Evolutionary conservation across 2,329 filamentous ascomycete species (phyloP).

Genomic region (Aspergillus hortae): DNA sequence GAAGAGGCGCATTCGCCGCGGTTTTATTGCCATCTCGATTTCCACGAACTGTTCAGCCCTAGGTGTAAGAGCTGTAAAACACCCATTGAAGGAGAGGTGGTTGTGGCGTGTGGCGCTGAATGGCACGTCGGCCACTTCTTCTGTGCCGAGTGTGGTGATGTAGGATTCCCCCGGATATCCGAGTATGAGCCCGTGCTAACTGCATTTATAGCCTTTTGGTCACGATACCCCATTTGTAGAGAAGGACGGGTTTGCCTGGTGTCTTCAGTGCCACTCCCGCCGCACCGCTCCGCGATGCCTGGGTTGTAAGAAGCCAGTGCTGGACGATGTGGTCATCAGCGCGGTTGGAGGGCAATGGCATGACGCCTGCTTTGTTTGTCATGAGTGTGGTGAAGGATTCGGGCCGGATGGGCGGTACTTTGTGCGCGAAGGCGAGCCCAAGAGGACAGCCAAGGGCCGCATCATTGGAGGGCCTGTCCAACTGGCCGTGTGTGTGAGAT

Average conservation of each 20-base stretch:
- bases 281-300: constrained; percentile 86
- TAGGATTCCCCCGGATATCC: constrained; percentile 23
- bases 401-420: constrained; percentile 61
- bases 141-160: constrained; percentile 94
- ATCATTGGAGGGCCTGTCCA: constrained; percentile 49
- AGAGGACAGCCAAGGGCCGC: constrained; percentile 42
- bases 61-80: constrained; percentile 95
- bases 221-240: constrained; percentile 78
- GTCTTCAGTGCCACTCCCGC: constrained; percentile 85
- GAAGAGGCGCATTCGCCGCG: constrained; percentile 62
- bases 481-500: constrained; percentile 59
- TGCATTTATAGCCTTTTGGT: constrained; percentile 51
- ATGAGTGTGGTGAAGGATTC: constrained; percentile 60
- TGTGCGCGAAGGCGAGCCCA: constrained; percentile 52
- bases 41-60: constrained; percentile 90
- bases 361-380: constrained; percentile 82
- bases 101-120: constrained; percentile 88
- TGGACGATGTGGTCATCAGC: constrained; percentile 84
- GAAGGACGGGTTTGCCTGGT: constrained; percentile 98
- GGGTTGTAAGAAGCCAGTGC: constrained; percentile 77
- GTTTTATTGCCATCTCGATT: constrained; percentile 98
- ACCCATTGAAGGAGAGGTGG: constrained; percentile 90
- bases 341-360: constrained; percentile 94
- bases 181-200: constrained; percentile 9
- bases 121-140: constrained; percentile 99